Base-by-base conservation (phyloP, 352 stramenopile genomes). In the Phytopythium litorale region DNA sequence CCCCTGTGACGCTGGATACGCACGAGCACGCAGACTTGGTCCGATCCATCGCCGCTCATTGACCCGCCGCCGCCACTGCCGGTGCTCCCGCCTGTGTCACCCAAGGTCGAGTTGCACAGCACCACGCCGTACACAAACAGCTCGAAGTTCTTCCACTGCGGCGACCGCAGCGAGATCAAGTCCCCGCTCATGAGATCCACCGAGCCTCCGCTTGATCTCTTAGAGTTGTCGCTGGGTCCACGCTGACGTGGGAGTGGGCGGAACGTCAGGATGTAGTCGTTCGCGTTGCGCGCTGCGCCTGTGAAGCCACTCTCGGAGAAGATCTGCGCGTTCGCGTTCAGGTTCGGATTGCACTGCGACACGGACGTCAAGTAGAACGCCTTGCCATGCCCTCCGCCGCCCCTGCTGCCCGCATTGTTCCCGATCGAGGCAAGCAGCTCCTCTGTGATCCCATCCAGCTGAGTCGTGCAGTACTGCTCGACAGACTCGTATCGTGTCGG, bases 221-320 rank as follows among this genome's bases (percentile, higher is more conserved):
- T 77, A 5, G 58, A 53, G 19, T 35, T 45, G 30, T 49, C 38
- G 30, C 58, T 58, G 21, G 32, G 52, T 37, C 38, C 38, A 18
- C 52, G 52, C 15, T n/a, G 48, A 13, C 23, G 48, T 15, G 48
- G 25, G 7, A 58, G 52, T 9, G 59, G 52, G 52, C 81, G 67
- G 64, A 92, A 89, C 4, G 80, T 84, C 42, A 90, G 56, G 52
- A 92, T 87, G 45, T 72, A 87, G 56, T 92, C 83, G 54, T 78
- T 74, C 28, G 63, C 76, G 38, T 57, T 73, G 18, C 62, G 62
- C 8, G 64, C 72, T 8, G 60, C 70, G 21, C 78, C 80, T 6
- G 67, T 86, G 61, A 89, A 92, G 5, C 77, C 83, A 60, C 83
- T 92, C 52, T 92, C 83, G 16, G 77, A 77, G 60, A 89, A 89